phyloP scores from a whole-genome alignment of 129 eudicot genomes.

The Arctium lappa region DNA sequence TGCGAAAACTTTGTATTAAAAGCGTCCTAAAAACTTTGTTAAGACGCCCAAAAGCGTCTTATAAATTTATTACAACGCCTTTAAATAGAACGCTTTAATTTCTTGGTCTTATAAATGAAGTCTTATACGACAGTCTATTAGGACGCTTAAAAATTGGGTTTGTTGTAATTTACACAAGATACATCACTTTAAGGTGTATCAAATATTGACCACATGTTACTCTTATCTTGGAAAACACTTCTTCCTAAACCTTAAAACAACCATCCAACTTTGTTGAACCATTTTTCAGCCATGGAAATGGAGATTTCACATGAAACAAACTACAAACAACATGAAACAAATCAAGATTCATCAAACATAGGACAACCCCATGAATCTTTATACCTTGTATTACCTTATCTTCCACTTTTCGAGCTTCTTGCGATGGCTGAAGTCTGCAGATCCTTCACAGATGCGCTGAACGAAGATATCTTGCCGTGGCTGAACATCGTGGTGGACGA shows the following conservation, averaged over 20 bases:
- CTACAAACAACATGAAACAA: conserved; percentile 23
- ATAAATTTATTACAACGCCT: no score
- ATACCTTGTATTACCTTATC: conserved; percentile 59
- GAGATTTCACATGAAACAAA: conserved; percentile 27
- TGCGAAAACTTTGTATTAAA: no score
- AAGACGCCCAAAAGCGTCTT: no score
- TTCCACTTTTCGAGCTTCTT: conserved; percentile 76
- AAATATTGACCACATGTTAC: conserved; percentile 24
- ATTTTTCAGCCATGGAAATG: conserved; percentile 21
- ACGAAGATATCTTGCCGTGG: conserved; percentile 72
- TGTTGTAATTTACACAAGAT: neutral
- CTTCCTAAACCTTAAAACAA: conserved; percentile 7
- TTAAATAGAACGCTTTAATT: no score
- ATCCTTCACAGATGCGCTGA: conserved; percentile 55
- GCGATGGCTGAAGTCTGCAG: conserved; percentile 56
- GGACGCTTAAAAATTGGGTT: no score
- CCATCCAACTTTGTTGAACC: conserved; percentile 10
- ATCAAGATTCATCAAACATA: conserved; percentile 15
- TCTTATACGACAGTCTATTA: no score
- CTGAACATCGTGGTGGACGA: conserved; percentile 48
- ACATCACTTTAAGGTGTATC: neutral
- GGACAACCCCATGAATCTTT: conserved; percentile 65
- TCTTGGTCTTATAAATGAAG: no score
- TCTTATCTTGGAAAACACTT: conserved; percentile 18
- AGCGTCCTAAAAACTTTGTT: no score